Evolutionary conservation across 1,139 yeast genomes (phyloP), one percentile per base, ranked within the genome.

Genomic region (Magnusiomyces sp.): DNA sequence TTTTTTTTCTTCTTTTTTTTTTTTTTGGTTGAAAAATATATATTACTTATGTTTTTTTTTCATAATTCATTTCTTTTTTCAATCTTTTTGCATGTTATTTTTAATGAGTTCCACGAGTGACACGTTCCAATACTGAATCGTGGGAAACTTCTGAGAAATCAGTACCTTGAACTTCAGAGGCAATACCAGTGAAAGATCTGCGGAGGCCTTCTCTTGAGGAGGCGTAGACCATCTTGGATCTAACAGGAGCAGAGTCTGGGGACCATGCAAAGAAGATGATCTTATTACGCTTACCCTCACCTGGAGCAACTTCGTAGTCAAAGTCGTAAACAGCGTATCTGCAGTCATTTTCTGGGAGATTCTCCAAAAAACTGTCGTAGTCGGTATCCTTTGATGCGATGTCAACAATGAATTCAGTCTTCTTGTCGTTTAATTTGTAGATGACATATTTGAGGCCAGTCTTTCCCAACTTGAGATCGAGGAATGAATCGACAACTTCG

Each of bases 181-280:
- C 76, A 60, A 94, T 81, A 70, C 99, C 99, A 69, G 86, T 90
- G 66, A 92, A 79, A 46, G 98, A 92, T 73, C 95, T 88, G 78
- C 97, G 92, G 67, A 92, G 80, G 50, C 97, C 95, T 64, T 92
- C 98, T 75, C 89, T 90, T 56, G 97, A 90, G 10, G 97, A 81
- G 47, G 99, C 97, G 75, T 89, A 90, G 55, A 90, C 86, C 98
- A 92, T 94, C 83, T 92, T 92, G 62, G 94, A 47, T 46, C 52
- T 85, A 63, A 94, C 81, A 56, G 95, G 88, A 50, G 97, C 96
- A 55, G 95, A 85, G 69, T 94, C 98, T 64, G 98, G 98, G 56
- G 97, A 82, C 99, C 99, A 92, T 60, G 94, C 84, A 76, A 71
- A 85, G 73, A 92, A 92, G 54, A 90, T 83, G 64, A 92, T 85